Conservation (phyloP, 108 stramenopile genomes). For the Hondaea fermentalgiana region DNA sequence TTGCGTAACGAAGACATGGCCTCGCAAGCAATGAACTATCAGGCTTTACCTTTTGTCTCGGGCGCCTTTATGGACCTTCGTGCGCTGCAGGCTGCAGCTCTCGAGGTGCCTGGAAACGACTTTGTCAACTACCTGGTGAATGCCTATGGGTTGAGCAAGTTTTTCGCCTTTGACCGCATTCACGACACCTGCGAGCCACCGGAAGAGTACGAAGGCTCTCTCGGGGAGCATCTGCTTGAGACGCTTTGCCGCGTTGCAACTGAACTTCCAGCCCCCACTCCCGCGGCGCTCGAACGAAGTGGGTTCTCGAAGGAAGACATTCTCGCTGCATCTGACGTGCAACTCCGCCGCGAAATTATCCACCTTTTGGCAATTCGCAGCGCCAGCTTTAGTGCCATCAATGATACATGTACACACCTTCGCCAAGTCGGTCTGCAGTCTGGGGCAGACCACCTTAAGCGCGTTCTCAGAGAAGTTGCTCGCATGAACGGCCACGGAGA, state of each 20-base stretch:
- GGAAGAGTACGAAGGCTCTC: neutral
- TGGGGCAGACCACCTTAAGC: neutral
- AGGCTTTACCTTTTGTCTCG: neutral
- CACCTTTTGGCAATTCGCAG: neutral
- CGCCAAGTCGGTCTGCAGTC: neutral
- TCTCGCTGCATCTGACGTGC: neutral
- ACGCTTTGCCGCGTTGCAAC: neutral
- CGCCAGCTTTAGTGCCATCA: neutral
- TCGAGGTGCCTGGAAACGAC: neutral
- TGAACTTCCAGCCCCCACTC: neutral
- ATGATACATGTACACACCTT: neutral
- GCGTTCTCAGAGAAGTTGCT: neutral
- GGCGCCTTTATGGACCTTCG: conserved; percentile 7
- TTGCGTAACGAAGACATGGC: neutral
- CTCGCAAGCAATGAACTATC: neutral
- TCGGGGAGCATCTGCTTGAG: neutral
- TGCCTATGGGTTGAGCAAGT: neutral
- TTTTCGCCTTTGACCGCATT: neutral
- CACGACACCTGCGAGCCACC: neutral
- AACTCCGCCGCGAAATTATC: neutral
- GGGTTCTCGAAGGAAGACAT: neutral
- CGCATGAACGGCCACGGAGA: neutral
- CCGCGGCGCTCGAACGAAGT: neutral
- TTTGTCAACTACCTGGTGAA: neutral
- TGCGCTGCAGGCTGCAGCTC: neutral